Evolutionary conservation across 2,329 filamentous ascomycete genomes (phyloP).

Genomic region (Didymella sp.): DNA sequence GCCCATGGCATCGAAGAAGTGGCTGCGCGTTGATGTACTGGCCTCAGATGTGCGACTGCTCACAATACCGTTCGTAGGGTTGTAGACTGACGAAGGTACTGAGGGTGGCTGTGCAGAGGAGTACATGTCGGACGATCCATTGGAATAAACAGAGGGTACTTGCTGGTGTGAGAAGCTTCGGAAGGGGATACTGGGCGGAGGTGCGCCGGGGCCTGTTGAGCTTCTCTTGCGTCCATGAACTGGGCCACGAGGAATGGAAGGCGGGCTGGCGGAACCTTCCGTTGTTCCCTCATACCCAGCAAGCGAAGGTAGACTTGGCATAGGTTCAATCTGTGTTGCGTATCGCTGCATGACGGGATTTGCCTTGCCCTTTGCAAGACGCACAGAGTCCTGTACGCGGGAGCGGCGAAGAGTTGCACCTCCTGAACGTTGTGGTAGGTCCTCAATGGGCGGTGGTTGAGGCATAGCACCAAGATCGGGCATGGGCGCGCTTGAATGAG

Average conservation of each 20-base stretch:
- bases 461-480: conserved; percentile 68
- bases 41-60: conserved; percentile 62
- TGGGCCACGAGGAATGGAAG: conserved; percentile 72
- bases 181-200: conserved; percentile 71
- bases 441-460: conserved; percentile 47
- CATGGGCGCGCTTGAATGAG: conserved; percentile 82
- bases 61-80: conserved; percentile 48
- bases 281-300: conserved; percentile 53
- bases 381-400: conserved; percentile 85
- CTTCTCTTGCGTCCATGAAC: conserved; percentile 84
- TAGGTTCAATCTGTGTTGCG: conserved; percentile 36
- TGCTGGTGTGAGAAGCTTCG: conserved; percentile 73
- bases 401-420: conserved; percentile 57
- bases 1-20: conserved; percentile 84
- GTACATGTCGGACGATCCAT: conserved; percentile 50
- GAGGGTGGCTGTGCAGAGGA: conserved; percentile 43
- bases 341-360: conserved; percentile 48
- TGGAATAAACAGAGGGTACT: conserved; percentile 50
- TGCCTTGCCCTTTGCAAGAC: conserved; percentile 77
- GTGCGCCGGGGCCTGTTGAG: conserved; percentile 80
- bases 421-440: conserved; percentile 45
- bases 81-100: conserved; percentile 51
- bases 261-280: conserved; percentile 72
- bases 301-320: conserved; percentile 41
- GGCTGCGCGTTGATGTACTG: conserved; percentile 57